Percentiles rank a stretch among this genome's conserved stretches.
These are phyloP conservation scores for Calonectria henricotiae DNA, from an alignment of 2,329 filamentous ascomycete species.

Conservation along the genomic window DNA sequence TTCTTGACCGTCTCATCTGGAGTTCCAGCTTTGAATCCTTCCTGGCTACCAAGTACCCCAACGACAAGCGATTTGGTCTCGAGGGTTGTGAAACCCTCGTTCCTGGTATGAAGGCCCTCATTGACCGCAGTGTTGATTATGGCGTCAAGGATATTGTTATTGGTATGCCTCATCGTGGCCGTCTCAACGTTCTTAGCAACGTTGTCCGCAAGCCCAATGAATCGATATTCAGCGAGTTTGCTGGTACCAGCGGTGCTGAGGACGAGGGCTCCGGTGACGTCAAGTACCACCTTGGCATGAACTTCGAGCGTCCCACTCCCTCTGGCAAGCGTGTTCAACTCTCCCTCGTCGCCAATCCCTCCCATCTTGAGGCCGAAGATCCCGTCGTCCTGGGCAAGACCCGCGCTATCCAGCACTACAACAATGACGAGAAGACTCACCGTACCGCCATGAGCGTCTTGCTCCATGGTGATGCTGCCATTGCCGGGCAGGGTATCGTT, in stretches of 20 bases:
- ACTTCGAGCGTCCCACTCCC: slow-evolving; percentile 98
- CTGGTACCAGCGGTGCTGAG: slow-evolving; percentile 86
- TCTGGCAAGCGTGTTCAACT: slow-evolving; percentile 99
- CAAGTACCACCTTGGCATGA: slow-evolving; percentile 99
- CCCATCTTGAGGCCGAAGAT: slow-evolving; percentile 97
- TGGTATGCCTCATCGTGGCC: slow-evolving; percentile 98
- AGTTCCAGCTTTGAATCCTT: slow-evolving; percentile 98
- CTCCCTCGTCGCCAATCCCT: slow-evolving; percentile 97
- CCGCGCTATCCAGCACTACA: slow-evolving; percentile 98
- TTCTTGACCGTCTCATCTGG: slow-evolving; percentile 98
- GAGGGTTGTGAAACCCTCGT: slow-evolving; percentile 98
- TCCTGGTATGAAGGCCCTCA: slow-evolving; percentile 98
- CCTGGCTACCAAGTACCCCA: slow-evolving; percentile 97
- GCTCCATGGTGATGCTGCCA: slow-evolving; percentile 96
- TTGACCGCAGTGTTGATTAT: slow-evolving; percentile 98
- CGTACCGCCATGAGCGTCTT: slow-evolving; percentile 94
- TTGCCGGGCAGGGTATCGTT: slow-evolving; percentile 96
- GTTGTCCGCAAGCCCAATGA: slow-evolving; percentile 99
- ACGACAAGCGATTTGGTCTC: slow-evolving; percentile 99
- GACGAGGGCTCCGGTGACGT: slow-evolving; percentile 99
- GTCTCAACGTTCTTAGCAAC: slow-evolving; percentile 97
- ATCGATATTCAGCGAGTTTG: slow-evolving; percentile 99
- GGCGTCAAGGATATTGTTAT: slow-evolving; percentile 99
- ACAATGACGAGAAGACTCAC: slow-evolving; percentile 93
- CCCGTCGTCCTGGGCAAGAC: slow-evolving; percentile 98